Conservation (phyloP, 768 basidiomycete species). For the Leccinum aurantiacum region DNA sequence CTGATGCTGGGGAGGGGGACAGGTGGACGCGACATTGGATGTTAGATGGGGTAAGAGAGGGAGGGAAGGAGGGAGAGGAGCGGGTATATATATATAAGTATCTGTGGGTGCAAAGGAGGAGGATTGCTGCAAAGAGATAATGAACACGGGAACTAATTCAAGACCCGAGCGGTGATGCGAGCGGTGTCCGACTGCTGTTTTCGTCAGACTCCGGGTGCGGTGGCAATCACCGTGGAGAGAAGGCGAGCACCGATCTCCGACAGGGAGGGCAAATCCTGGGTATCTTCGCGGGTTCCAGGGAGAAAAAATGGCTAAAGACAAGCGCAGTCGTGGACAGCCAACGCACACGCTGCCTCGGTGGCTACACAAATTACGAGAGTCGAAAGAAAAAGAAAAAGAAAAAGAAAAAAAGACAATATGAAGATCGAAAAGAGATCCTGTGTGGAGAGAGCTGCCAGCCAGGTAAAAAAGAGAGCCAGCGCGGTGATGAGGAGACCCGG, state of each 20-base stretch:
- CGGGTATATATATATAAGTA: slow-evolving; percentile 17
- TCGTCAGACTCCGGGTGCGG: slow-evolving; percentile 4
- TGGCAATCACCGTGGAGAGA: slow-evolving; percentile 30
- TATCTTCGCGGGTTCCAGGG: slow-evolving; percentile 18
- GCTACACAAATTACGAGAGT: background rate
- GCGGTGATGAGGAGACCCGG: slow-evolving; percentile 1
- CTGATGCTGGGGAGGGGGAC: slow-evolving; percentile 49
- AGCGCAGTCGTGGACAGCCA: slow-evolving; percentile 1
- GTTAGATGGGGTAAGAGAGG: background rate
- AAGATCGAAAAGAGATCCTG: no score
- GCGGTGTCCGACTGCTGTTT: slow-evolving; percentile 4
- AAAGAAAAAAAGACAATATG: no score
- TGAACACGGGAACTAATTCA: slow-evolving; percentile 22
- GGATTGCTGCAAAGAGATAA: slow-evolving; percentile 10
- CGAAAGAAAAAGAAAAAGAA: background rate
- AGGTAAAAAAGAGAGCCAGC: background rate
- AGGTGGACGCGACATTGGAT: slow-evolving; percentile 25
- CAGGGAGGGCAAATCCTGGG: slow-evolving; percentile 24
- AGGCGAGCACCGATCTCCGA: slow-evolving; percentile 19
- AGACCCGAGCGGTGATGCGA: slow-evolving; percentile 25
- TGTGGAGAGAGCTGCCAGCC: no score
- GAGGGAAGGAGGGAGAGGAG: background rate
- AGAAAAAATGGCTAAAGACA: background rate
- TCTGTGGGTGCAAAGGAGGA: slow-evolving; percentile 3
- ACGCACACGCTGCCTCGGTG: background rate